Conservation (phyloP, 2,329 filamentous ascomycete genomes). For the Neonectria hederae region DNA sequence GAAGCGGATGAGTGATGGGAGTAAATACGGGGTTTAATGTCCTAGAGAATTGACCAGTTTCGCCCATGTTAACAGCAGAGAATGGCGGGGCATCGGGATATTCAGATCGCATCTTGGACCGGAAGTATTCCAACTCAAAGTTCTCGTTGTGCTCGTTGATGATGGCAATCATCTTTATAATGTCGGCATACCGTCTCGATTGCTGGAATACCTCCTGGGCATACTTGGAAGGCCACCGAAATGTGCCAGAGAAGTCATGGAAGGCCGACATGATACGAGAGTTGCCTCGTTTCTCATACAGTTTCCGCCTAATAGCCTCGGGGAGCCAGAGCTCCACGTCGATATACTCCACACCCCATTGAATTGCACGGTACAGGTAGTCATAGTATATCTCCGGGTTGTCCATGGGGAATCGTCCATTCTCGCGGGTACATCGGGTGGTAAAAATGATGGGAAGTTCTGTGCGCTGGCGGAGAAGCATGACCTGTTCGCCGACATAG, state of each 20-base stretch:
- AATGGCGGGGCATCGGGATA: conserved; percentile 76
- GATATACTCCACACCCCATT: conserved; percentile 91
- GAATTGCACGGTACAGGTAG: conserved; percentile 84
- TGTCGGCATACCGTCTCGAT: conserved; percentile 79
- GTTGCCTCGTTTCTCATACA: conserved; percentile 77
- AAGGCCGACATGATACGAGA: conserved; percentile 92
- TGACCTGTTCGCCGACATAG: conserved; percentile 87
- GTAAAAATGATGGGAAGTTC: conserved; percentile 93
- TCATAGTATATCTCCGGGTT: conserved; percentile 78
- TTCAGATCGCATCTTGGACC: conserved; percentile 76
- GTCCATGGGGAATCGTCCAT: conserved; percentile 86
- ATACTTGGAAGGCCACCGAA: conserved; percentile 81
- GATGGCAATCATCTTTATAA: conserved; percentile 91
- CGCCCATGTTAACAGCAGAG: conserved; percentile 88
- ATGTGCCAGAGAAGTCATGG: conserved; percentile 85
- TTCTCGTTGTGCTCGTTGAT: conserved; percentile 86
- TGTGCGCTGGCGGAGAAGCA: conserved; percentile 83
- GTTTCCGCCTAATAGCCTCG: conserved; percentile 73
- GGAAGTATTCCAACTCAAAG: conserved; percentile 90
- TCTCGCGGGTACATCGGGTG: conserved; percentile 82
- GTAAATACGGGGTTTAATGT: conserved; percentile 88
- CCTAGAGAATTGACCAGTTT: conserved; percentile 84
- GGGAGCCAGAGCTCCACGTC: conserved; percentile 91
- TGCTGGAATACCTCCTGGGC: conserved; percentile 77
- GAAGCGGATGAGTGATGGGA: conserved; percentile 84